These are phyloP conservation scores for Mycena vulgaris DNA, from an alignment of 768 basidiomycete genomes.

Conservation along the genomic window DNA sequence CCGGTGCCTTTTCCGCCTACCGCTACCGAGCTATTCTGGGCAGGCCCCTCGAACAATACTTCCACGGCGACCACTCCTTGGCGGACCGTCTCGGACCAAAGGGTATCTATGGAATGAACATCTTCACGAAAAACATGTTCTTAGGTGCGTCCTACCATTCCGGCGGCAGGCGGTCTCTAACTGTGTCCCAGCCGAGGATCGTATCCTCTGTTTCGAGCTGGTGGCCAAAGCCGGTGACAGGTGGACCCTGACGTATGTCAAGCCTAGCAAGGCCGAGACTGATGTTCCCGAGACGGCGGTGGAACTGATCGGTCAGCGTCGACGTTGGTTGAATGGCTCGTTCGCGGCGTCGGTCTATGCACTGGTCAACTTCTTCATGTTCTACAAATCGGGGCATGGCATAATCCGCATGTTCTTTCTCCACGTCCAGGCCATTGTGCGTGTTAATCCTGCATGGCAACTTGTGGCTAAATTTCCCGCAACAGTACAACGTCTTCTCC, in stretches of 20 bases:
- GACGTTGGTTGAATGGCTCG: conserved; percentile 97
- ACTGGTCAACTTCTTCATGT: conserved; percentile 91
- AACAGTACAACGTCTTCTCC: conserved; percentile 86
- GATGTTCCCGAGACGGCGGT: conserved; percentile 95
- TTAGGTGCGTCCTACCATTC: conserved; percentile 44
- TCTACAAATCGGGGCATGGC: conserved; percentile 91
- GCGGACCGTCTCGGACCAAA: conserved; percentile 94
- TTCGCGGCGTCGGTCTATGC: conserved; percentile 95
- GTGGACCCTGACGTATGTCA: conserved; percentile 93
- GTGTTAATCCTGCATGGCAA: conserved; percentile 54
- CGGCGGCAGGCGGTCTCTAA: background rate
- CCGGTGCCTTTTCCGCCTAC: conserved; percentile 98
- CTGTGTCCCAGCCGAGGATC: conserved; percentile 78
- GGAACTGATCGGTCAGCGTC: conserved; percentile 95
- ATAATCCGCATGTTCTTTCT: conserved; percentile 97
- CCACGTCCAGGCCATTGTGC: conserved; percentile 91
- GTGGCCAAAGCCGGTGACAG: conserved; percentile 90
- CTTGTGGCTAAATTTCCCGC: background rate
- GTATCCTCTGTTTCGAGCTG: conserved; percentile 97
- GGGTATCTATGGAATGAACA: conserved; percentile 97
- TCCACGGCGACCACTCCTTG: conserved; percentile 90
- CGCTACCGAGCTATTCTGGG: conserved; percentile 94
- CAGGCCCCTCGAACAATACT: conserved; percentile 88
- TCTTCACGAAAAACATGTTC: conserved; percentile 96
- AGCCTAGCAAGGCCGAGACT: conserved; percentile 96